phyloP scores from a whole-genome alignment of 1,139 yeast genomes.

The Lodderomyces orthopsilosis region DNA sequence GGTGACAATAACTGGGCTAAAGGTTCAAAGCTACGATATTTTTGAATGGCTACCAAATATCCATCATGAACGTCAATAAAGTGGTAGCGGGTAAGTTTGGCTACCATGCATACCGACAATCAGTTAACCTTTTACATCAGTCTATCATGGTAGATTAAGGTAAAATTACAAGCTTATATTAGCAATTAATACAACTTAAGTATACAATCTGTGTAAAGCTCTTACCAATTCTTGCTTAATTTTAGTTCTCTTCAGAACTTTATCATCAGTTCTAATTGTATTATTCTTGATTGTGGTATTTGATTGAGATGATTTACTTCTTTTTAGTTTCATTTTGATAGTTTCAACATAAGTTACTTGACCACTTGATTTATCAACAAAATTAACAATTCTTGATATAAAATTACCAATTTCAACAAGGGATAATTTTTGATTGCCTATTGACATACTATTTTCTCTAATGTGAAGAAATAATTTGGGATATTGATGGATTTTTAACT shows the following conservation, averaged over 20 bases:
- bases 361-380: slow-evolving; percentile 13
- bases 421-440: neutral
- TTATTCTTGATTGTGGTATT: neutral
- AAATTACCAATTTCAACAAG: slow-evolving; percentile 11
- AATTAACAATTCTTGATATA: slow-evolving; percentile 7
- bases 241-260: neutral
- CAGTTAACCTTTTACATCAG: too few species aligned
- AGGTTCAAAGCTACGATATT: neutral
- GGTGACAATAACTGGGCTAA: neutral
- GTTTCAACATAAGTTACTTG: slow-evolving; percentile 13
- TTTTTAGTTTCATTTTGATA: slow-evolving; percentile 9
- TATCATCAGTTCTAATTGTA: neutral
- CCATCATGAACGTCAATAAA: too few species aligned
- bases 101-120: too few species aligned
- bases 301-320: slow-evolving; percentile 5
- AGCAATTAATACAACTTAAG: neutral
- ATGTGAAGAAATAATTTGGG: slow-evolving; percentile 11
- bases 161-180: too few species aligned
- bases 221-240: neutral
- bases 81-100: too few species aligned
- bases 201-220: neutral
- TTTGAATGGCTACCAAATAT: too few species aligned
- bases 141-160: too few species aligned
- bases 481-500: slow-evolving; percentile 11
- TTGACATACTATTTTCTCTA: neutral